phyloP scores from a whole-genome alignment of 169 alveolate species.

The Babesia bovis region DNA sequence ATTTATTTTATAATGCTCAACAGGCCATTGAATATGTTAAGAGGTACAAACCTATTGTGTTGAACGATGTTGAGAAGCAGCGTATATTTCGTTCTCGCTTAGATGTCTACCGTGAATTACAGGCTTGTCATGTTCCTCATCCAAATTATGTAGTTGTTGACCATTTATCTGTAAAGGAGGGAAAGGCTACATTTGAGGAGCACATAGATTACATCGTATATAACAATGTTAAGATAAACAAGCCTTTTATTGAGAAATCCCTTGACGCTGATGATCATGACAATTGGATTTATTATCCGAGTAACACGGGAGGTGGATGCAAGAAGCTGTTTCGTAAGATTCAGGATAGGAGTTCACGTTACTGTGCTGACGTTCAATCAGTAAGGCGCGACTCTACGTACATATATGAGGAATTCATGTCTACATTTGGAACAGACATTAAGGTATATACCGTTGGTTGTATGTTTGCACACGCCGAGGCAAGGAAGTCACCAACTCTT shows the following conservation, averaged over 20 bases:
- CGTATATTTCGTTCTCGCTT: conserved; percentile 76
- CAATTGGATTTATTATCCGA: conserved; percentile 93
- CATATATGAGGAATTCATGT: conserved; percentile 91
- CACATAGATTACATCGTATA: conserved; percentile 89
- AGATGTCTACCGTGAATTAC: conserved; percentile 78
- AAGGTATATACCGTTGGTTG: conserved; percentile 97
- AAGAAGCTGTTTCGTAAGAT: conserved; percentile 85
- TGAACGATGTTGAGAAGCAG: conserved; percentile 73
- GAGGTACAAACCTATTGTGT: conserved; percentile 74
- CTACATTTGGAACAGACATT: conserved; percentile 96
- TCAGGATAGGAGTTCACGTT: conserved; percentile 84
- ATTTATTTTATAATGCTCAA: background rate
- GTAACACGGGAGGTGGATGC: conserved; percentile 93
- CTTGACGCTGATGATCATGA: conserved; percentile 96
- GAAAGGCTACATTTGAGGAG: conserved; percentile 84
- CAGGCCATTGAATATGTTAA: conserved; percentile 78
- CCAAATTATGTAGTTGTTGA: conserved; percentile 85
- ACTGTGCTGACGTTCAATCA: conserved; percentile 78
- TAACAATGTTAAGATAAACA: conserved; percentile 86
- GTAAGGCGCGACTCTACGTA: conserved; percentile 90
- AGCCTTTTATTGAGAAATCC: conserved; percentile 97
- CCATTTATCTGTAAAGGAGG: conserved; percentile 79
- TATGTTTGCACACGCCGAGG: conserved; percentile 98
- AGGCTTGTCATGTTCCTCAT: conserved; percentile 83
- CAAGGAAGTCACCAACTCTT: conserved; percentile 94